Evolutionary conservation across 108 stramenopile genomes (phyloP).

Genomic region (Nitzschia putrida): DNA sequence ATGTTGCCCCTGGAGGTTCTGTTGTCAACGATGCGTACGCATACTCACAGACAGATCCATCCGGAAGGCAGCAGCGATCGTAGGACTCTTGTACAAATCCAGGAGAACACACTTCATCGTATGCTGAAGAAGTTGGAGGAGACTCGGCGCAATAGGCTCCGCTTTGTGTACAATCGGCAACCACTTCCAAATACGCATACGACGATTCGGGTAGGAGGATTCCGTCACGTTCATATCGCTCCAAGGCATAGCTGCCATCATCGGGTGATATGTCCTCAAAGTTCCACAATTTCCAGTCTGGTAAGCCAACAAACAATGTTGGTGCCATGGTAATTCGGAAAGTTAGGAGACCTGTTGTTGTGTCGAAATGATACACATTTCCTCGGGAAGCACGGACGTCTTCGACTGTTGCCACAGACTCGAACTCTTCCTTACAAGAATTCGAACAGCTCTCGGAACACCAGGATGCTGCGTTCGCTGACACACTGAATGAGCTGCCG

Average conservation of each 20-base stretch:
- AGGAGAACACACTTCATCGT: background rate
- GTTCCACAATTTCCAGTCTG: background rate
- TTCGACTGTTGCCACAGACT: slow-evolving; percentile 3
- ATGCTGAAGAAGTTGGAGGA: background rate
- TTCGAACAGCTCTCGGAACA: background rate
- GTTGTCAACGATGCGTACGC: background rate
- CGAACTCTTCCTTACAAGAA: slow-evolving; percentile 1
- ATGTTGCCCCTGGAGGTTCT: background rate
- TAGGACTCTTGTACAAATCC: background rate
- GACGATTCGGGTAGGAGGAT: background rate
- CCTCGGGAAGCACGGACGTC: slow-evolving; percentile 17
- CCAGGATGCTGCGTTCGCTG: slow-evolving; percentile 6
- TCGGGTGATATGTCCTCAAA: background rate
- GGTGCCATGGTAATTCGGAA: background rate
- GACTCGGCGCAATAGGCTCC: background rate
- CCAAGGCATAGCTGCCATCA: background rate
- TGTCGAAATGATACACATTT: slow-evolving; percentile 18
- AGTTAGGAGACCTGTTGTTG: background rate
- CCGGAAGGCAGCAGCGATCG: background rate
- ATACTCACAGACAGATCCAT: background rate
- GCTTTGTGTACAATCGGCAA: background rate
- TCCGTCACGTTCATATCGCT: background rate
- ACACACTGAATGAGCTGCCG: background rate
- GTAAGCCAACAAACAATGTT: background rate
- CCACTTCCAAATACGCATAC: background rate